phyloP scores from a whole-genome alignment of 176 grass and related monocot genomes.

The Dendrocalamus sinicus region DNA sequence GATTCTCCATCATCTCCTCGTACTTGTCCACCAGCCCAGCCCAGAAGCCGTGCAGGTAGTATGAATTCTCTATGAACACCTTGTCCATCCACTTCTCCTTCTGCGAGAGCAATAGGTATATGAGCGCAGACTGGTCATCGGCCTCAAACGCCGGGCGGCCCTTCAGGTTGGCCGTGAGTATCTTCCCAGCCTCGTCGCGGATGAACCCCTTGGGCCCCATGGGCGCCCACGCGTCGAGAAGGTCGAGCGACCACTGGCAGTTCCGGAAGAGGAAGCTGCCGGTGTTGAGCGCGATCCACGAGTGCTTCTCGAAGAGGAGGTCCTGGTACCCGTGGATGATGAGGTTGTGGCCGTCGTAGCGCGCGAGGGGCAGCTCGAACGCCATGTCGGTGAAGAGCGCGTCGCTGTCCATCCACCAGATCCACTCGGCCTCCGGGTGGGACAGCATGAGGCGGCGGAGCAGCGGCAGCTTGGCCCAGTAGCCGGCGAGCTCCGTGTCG shows the following conservation, averaged over 20 bases:
- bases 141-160: slow-evolving; percentile 88
- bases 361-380: slow-evolving; percentile 73
- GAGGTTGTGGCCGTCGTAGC: slow-evolving; percentile 74
- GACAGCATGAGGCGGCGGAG: slow-evolving; percentile 83
- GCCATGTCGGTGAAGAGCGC: slow-evolving; percentile 97
- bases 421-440: slow-evolving; percentile 93
- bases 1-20: slow-evolving; percentile 94
- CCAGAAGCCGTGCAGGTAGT: slow-evolving; percentile 98
- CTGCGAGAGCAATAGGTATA: slow-evolving; percentile 88
- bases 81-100: slow-evolving; percentile 82
- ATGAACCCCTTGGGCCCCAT: slow-evolving; percentile 86
- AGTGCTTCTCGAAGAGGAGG: slow-evolving; percentile 80
- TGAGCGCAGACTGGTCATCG: slow-evolving; percentile 89
- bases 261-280: slow-evolving; percentile 92
- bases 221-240: slow-evolving; percentile 82
- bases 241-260: slow-evolving; percentile 88
- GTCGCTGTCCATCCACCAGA: slow-evolving; percentile 99
- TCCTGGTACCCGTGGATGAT: slow-evolving; percentile 92
- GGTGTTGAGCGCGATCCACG: slow-evolving; percentile 91
- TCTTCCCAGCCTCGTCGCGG: slow-evolving; percentile 70
- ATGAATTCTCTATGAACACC: slow-evolving; percentile 87
- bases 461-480: slow-evolving; percentile 92
- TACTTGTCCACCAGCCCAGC: slow-evolving; percentile 85
- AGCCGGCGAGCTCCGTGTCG: slow-evolving; percentile 85
- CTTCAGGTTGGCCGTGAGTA: slow-evolving; percentile 75